These are phyloP conservation scores for Penicillium cataractarum DNA, from an alignment of 495 filamentous ascomycete species.

Conservation along the genomic window DNA sequence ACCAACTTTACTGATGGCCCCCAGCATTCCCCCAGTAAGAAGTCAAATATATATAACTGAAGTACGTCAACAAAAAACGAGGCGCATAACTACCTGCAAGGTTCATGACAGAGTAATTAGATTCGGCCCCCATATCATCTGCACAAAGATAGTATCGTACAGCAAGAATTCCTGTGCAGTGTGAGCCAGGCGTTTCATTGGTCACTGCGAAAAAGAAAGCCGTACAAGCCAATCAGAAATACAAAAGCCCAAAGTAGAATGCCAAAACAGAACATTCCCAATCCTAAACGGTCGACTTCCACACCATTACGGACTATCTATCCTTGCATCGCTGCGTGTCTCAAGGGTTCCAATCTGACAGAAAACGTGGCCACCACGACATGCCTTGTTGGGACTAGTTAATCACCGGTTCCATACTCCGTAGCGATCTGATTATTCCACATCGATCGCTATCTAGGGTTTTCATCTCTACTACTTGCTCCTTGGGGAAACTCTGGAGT, in stretches of 20 bases:
- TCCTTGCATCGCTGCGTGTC: neutral
- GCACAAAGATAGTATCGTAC: neutral
- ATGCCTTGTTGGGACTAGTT: neutral
- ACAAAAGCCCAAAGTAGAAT: neutral
- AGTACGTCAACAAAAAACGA: neutral
- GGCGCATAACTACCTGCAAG: neutral
- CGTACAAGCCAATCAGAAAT: neutral
- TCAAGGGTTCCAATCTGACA: slow-evolving; percentile 1
- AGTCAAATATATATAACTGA: neutral
- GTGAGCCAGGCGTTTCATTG: neutral
- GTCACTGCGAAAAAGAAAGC: neutral
- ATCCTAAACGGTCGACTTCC: neutral
- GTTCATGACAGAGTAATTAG: neutral
- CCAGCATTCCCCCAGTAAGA: neutral
- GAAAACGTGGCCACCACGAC: slow-evolving; percentile 10
- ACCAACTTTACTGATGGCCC: neutral
- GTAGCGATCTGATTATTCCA: neutral
- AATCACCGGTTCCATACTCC: neutral
- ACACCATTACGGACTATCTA: too few species aligned
- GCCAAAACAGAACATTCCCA: neutral
- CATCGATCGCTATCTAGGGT: too few species aligned
- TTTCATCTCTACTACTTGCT: neutral
- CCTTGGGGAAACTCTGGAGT: too few species aligned
- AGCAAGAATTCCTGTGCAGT: slow-evolving; percentile 1
- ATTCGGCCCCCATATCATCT: neutral